Conservation (phyloP, 305 asterid species). For the Fraxinus greggii region DNA sequence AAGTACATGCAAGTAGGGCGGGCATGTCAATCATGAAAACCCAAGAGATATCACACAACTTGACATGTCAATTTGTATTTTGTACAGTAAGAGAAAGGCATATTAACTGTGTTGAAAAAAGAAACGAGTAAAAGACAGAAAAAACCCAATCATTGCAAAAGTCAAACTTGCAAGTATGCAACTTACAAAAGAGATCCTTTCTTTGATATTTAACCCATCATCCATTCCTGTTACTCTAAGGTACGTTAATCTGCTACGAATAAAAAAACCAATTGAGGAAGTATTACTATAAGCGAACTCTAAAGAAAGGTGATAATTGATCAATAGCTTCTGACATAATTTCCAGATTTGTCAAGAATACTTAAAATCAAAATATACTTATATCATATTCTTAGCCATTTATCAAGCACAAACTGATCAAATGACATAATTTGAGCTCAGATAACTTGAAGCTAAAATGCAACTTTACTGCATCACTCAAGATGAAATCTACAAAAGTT, state of each 20-base stretch:
- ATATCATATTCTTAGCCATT: conserved; percentile 8
- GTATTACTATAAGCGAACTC: neutral
- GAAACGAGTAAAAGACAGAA: conserved; percentile 2
- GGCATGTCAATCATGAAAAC: neutral
- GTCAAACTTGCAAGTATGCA: conserved; percentile 20
- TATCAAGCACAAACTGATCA: conserved; percentile 13
- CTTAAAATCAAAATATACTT: conserved; percentile 2
- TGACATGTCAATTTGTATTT: conserved; percentile 6
- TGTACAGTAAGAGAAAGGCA: conserved; percentile 13
- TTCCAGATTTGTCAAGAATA: conserved; percentile 1
- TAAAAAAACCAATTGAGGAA: conserved; percentile 7
- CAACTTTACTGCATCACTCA: conserved; percentile 13
- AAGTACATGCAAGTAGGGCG: neutral
- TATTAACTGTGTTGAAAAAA: neutral
- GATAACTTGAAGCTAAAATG: neutral
- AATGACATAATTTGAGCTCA: conserved; percentile 16
- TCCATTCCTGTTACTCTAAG: conserved; percentile 92
- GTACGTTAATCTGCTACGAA: conserved; percentile 68
- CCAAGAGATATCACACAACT: conserved; percentile 4
- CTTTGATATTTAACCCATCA: conserved; percentile 76
- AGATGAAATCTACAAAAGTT: conserved; percentile 12
- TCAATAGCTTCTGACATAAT: neutral
- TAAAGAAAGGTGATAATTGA: conserved; percentile 12
- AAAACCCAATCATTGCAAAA: conserved; percentile 8
- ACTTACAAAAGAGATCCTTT: conserved; percentile 83